Base-by-base conservation (phyloP, 805 yeast genomes). In the Kodamaea sagamina region DNA sequence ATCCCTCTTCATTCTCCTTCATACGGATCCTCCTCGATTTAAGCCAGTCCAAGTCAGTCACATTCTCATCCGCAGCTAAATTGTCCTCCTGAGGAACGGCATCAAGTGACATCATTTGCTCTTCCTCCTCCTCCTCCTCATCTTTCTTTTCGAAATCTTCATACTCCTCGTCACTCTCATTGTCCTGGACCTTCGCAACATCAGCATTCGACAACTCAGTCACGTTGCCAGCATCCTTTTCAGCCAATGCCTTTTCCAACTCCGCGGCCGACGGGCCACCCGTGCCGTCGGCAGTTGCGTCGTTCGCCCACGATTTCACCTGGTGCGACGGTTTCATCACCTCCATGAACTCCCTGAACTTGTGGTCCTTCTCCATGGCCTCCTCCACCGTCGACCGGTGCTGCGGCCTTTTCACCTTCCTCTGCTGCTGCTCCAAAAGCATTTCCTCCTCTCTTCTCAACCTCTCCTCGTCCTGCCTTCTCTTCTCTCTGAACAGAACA, bases 41-140 rank as follows among this genome's bases (percentile, higher is more conserved):
- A 47, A 90, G 74, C 98, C 98, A 90, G 44, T 90, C 96, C 41
- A 86, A 64, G 67, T 90, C 96, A 10, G 89, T 75, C 10, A 86
- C 73, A 10, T 54, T 65, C 44, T 75, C 79, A 52, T 79, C 78
- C 26, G 65, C 65, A 5, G 78, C 81, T 3, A 65, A 41, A 1
- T 51, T 52, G 19, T 47, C 56, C 15, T 36, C 47, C 32, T 29
- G 22, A 9, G 21, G 28, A 26, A 10, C 16, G 42, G 35, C 40
- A 48, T 42, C 43, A 16, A 41, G 54, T 10, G 67, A 54, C 56
- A 80, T 71, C 79, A 77, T 73, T 15, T 29, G 34, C 26, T 41
- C 78, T 15, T 69, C 78, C 2, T 61, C 71, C 7, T 64, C 68
- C 1, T 59, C 71, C 1, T 58, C 59, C 2, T 48, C 65, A 4